A percentile compares a stretch with the other conserved stretches of the same genome.
These are phyloP conservation scores for Alternaria infectoria DNA, from an alignment of 2,329 filamentous ascomycete species.

Conservation along the genomic window DNA sequence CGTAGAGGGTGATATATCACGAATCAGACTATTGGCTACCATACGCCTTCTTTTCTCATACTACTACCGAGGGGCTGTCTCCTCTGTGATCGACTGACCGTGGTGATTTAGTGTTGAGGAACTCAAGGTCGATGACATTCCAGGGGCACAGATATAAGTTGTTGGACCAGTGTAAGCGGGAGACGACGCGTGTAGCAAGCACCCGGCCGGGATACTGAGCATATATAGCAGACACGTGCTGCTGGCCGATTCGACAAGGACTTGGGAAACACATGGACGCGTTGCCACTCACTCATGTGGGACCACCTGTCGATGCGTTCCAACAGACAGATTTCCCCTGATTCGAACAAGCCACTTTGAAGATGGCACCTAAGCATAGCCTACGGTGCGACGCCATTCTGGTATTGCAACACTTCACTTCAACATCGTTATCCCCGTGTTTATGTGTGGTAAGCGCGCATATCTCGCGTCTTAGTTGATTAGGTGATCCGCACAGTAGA, in stretches of 20 bases:
- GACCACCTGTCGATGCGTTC: background rate
- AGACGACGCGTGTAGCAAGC: background rate
- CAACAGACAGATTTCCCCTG: background rate
- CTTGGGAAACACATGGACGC: background rate
- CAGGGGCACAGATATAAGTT: background rate
- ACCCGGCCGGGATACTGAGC: background rate
- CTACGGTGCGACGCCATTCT: background rate
- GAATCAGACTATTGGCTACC: background rate
- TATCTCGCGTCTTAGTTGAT: background rate
- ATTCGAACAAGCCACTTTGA: background rate
- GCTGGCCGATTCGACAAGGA: background rate
- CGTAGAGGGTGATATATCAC: constrained; percentile 4
- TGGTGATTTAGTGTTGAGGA: background rate
- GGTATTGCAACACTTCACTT: background rate
- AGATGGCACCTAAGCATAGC: background rate
- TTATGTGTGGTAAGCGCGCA: background rate
- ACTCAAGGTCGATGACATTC: background rate
- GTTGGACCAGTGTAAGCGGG: background rate
- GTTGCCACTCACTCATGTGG: background rate
- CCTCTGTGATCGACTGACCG: background rate
- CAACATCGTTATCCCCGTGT: background rate
- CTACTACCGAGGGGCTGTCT: background rate
- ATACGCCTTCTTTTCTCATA: background rate
- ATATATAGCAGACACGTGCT: background rate
- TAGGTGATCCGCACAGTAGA: background rate